Conservation (phyloP, 2,329 filamentous ascomycete species). For the Xylariaceae sp. region DNA sequence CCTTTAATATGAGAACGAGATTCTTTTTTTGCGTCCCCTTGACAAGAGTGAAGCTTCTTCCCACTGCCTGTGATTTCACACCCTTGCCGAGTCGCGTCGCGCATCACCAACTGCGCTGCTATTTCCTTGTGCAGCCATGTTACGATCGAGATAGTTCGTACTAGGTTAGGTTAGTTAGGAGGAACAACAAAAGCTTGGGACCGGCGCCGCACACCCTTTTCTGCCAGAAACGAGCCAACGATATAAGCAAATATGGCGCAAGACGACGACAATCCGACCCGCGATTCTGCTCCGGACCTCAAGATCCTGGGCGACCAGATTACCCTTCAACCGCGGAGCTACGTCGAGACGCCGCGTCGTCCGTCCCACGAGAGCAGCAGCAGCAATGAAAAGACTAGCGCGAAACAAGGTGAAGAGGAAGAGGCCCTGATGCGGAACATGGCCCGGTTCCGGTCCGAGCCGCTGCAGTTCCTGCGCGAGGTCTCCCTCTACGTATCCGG, state of each 20-base stretch:
- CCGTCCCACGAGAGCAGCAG: too few relatives aligned
- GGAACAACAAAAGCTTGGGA: slow-evolving; percentile 9
- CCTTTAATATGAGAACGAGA: neutral
- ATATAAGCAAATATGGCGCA: slow-evolving; percentile 32
- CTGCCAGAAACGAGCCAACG: too few relatives aligned
- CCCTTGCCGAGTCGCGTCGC: too few relatives aligned
- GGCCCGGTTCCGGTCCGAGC: slow-evolving; percentile 73
- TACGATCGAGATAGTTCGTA: too few relatives aligned
- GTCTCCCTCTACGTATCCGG: slow-evolving; percentile 90
- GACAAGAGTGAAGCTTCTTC: too few relatives aligned
- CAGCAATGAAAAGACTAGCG: too few relatives aligned
- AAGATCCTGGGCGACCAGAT: slow-evolving; percentile 71
- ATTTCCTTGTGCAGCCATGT: too few relatives aligned
- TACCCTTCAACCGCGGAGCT: slow-evolving; percentile 69
- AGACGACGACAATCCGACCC: slow-evolving; percentile 35
- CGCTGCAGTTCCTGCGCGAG: slow-evolving; percentile 79
- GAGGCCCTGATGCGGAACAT: slow-evolving; percentile 74
- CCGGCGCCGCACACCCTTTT: too few relatives aligned
- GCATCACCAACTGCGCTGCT: too few relatives aligned
- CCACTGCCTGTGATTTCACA: too few relatives aligned
- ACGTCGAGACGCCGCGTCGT: slow-evolving; percentile 48
- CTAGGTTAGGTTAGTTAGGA: too few relatives aligned
- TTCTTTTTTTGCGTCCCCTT: too few relatives aligned
- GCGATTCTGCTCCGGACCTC: slow-evolving; percentile 63
- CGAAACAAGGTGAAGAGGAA: slow-evolving; percentile 62